Percentiles rank a stretch among this genome's conserved stretches.
Evolutionary conservation across 306 rosid genomes (phyloP).

Genomic region (Luffa aegyptiaca): DNA sequence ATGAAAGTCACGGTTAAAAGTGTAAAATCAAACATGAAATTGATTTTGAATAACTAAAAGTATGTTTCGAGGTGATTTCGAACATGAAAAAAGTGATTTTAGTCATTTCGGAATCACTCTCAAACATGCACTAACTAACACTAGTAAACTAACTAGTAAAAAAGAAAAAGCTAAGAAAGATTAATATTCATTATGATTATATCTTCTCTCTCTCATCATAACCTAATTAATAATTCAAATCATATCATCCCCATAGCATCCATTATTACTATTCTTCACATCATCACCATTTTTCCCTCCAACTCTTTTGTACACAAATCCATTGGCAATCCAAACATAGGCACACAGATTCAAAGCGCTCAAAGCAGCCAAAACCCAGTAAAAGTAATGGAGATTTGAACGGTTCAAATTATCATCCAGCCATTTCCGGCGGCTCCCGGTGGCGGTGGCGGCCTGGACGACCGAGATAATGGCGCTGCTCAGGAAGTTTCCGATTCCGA

Average conservation of each 20-base stretch:
- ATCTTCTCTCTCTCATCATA: not conserved
- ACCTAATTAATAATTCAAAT: not conserved
- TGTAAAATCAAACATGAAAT: too few species aligned
- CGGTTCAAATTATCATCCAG: constrained; percentile 44
- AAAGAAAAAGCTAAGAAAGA: not conserved
- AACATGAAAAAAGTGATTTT: too few species aligned
- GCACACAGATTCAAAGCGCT: constrained; percentile 35
- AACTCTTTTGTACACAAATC: constrained; percentile 44
- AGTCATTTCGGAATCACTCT: too few species aligned
- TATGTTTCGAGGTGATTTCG: too few species aligned
- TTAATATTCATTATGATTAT: too few species aligned
- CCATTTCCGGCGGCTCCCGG: constrained; percentile 31
- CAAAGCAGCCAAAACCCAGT: constrained; percentile 52
- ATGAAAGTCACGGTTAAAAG: too few species aligned
- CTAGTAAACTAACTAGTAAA: too few species aligned
- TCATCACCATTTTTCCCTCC: not conserved
- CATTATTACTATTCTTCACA: not conserved
- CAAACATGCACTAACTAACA: too few species aligned
- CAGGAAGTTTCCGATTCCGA: constrained; percentile 49
- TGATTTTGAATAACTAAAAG: too few species aligned
- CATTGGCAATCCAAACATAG: constrained; percentile 32
- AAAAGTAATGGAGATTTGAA: constrained; percentile 56
- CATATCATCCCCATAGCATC: not conserved
- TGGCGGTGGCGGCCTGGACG: constrained; percentile 22
- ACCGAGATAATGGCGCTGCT: constrained; percentile 28